phyloP scores from a whole-genome alignment of 352 stramenopile species.

The Aphanomyces cochlioides region DNA sequence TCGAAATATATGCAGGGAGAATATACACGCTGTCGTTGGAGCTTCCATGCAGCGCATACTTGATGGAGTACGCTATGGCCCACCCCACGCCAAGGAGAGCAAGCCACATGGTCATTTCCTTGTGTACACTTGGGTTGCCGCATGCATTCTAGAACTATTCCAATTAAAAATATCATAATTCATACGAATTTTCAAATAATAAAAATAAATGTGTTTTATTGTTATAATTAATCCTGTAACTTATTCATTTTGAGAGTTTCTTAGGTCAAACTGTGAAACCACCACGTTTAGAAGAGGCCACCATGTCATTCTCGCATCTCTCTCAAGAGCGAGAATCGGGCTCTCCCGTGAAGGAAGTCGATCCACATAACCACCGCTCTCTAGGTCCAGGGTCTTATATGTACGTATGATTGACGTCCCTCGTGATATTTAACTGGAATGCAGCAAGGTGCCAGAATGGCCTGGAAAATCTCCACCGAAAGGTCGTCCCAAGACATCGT shows the following conservation, averaged over 20 bases:
- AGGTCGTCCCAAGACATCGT: constrained; percentile 10
- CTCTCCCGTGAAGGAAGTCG: background rate
- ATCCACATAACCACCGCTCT: constrained; percentile 3
- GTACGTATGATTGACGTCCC: background rate
- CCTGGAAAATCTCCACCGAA: background rate
- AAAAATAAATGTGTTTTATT: background rate
- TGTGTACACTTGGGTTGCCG: background rate
- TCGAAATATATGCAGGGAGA: constrained; percentile 13
- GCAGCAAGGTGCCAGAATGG: background rate
- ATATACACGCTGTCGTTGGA: constrained; percentile 4
- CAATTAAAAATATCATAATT: background rate
- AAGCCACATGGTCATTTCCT: constrained; percentile 12
- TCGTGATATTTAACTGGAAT: background rate
- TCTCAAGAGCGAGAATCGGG: background rate
- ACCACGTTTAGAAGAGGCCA: background rate
- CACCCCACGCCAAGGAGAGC: background rate
- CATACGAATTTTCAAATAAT: background rate
- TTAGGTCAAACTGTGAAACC: background rate
- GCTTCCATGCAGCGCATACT: background rate
- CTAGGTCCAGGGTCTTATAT: constrained; percentile 19
- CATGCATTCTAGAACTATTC: background rate
- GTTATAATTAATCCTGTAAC: too few relatives aligned
- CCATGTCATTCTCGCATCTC: constrained; percentile 14
- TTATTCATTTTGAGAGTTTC: too few relatives aligned
- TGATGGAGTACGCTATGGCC: constrained; percentile 12